Evolutionary conservation across 2,329 filamentous ascomycete species (phyloP).

Genomic region (Clathrospora elynae): DNA sequence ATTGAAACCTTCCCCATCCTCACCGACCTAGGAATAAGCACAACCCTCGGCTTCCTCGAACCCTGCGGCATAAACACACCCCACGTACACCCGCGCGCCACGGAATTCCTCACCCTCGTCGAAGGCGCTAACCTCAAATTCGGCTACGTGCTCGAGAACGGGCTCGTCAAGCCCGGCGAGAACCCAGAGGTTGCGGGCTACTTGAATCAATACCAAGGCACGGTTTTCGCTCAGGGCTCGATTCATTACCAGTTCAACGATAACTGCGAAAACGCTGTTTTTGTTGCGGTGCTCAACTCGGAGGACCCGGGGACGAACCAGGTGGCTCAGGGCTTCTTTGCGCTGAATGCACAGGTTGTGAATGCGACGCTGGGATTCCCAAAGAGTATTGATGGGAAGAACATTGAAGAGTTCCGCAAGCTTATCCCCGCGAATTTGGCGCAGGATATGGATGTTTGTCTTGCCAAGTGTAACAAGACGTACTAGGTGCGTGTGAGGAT

Average conservation of each 20-base stretch:
- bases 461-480: conserved; percentile 52
- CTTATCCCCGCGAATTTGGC: conserved; percentile 57
- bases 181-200: conserved; percentile 49
- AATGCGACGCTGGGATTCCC: conserved; percentile 49
- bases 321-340: conserved; percentile 54
- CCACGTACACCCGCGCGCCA: conserved; percentile 56
- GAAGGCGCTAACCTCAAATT: conserved; percentile 49
- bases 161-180: conserved; percentile 41
- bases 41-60: conserved; percentile 48
- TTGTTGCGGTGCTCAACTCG: conserved; percentile 52
- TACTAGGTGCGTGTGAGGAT: background rate
- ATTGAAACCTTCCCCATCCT: conserved; percentile 50
- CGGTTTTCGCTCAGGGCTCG: conserved; percentile 54
- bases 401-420: conserved; percentile 46
- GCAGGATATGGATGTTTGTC: conserved; percentile 59
- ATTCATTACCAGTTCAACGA: conserved; percentile 59
- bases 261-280: conserved; percentile 51
- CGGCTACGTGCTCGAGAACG: conserved; percentile 56
- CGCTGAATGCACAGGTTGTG: conserved; percentile 45
- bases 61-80: conserved; percentile 56
- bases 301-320: conserved; percentile 53
- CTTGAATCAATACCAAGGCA: conserved; percentile 51
- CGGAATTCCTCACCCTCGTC: conserved; percentile 55
- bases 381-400: conserved; percentile 38
- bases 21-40: conserved; percentile 46